Conservation (phyloP, 192 early-diverging fungal genomes). For the Entrophospora sp. region DNA sequence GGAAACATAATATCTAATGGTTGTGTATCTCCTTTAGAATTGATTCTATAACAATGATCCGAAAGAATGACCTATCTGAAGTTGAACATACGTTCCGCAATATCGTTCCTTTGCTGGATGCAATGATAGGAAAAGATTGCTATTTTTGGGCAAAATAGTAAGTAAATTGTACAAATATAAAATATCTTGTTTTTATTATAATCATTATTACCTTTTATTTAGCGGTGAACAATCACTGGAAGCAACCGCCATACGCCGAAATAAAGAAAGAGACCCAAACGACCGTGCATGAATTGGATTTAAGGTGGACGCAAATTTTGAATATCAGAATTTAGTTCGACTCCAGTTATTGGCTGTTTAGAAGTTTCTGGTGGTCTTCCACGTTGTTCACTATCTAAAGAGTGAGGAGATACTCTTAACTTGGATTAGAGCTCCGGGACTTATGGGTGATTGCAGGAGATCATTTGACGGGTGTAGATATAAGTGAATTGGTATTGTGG, state of each 20-base stretch:
- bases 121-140: slow-evolving; percentile 5
- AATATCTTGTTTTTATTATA: slow-evolving; percentile 2
- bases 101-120: slow-evolving; percentile 8
- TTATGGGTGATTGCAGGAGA: slow-evolving; percentile 13
- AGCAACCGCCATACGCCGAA: slow-evolving; percentile 18
- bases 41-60: slow-evolving; percentile 14
- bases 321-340: slow-evolving; percentile 24
- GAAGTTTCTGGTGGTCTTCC: slow-evolving; percentile 22
- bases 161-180: slow-evolving; percentile 14
- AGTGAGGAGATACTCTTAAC: slow-evolving; percentile 22
- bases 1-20: slow-evolving; percentile 7
- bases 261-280: slow-evolving; percentile 21
- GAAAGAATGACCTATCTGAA: slow-evolving; percentile 19
- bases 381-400: slow-evolving; percentile 19
- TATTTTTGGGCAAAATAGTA: slow-evolving; percentile 18
- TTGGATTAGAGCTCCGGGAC: slow-evolving; percentile 10
- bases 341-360: slow-evolving; percentile 19
- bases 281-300: slow-evolving; percentile 19
- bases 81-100: slow-evolving; percentile 10
- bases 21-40: background rate
- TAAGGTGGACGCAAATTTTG: slow-evolving; percentile 19
- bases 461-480: slow-evolving; percentile 9
- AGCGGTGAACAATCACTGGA: slow-evolving; percentile 21
- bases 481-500: slow-evolving; percentile 14
- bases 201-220: background rate